phyloP scores from a whole-genome alignment of 805 yeast genomes.

The Candida sakaeoensis region DNA sequence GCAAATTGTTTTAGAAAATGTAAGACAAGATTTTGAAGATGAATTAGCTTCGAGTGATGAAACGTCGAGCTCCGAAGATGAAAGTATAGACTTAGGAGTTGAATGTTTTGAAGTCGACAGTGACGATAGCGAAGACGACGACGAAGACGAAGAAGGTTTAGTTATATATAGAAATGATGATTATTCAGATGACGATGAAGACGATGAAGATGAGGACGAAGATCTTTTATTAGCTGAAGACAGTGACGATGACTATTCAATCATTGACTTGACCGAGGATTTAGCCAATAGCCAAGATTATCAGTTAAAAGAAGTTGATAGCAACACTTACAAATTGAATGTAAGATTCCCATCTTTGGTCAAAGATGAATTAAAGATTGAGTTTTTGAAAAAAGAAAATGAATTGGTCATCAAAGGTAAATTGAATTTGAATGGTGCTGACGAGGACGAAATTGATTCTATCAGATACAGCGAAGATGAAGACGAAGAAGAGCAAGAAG shows the following conservation, averaged over 20 bases:
- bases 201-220: conserved; percentile 16
- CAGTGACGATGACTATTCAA: conserved; percentile 30
- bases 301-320: conserved; percentile 37
- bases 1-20: conserved; percentile 32
- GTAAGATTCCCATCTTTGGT: conserved; percentile 40
- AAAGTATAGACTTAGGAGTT: conserved; percentile 22
- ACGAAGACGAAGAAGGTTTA: conserved; percentile 5
- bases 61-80: conserved; percentile 17
- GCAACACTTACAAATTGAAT: conserved; percentile 35
- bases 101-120: conserved; percentile 30
- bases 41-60: conserved; percentile 29
- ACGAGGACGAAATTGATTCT: conserved; percentile 14
- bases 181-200: conserved; percentile 17
- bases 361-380: conserved; percentile 37
- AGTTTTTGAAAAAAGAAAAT: conserved; percentile 37
- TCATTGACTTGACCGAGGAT: conserved; percentile 40
- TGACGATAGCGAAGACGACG: conserved; percentile 21
- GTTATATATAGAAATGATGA: conserved; percentile 14
- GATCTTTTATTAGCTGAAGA: conserved; percentile 24
- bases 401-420: conserved; percentile 40
- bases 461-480: conserved; percentile 12
- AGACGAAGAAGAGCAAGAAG: conserved; percentile 16
- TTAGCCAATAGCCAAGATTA: conserved; percentile 42
- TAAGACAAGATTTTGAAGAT: conserved; percentile 34
- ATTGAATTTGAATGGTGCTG: conserved; percentile 28